Conservation (phyloP, 495 filamentous ascomycete species). For the Talaromyces stipitatus region DNA sequence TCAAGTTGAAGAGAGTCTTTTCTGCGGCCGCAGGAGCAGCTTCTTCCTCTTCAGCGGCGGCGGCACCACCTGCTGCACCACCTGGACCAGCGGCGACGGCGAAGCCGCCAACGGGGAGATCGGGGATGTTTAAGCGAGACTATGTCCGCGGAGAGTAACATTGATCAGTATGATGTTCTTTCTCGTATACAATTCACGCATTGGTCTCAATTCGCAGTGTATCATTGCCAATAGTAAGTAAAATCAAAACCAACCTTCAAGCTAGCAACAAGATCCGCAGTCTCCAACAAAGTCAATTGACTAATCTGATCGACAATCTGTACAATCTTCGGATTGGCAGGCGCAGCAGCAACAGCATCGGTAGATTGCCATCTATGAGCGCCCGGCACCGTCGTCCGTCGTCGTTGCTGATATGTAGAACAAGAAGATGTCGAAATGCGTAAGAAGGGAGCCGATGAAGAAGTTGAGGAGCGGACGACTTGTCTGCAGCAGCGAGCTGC, state of each 20-base stretch:
- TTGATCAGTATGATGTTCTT: neutral
- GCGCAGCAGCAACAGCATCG: slow-evolving; percentile 55
- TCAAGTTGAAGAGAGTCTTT: slow-evolving; percentile 96
- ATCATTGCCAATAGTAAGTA: neutral
- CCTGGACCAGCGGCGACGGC: slow-evolving; percentile 53
- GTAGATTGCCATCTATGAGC: slow-evolving; percentile 42
- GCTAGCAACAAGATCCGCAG: slow-evolving; percentile 84
- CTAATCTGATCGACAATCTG: slow-evolving; percentile 97
- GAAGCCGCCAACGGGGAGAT: slow-evolving; percentile 87
- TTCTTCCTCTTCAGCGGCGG: slow-evolving; percentile 74
- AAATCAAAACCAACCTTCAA: slow-evolving; percentile 61
- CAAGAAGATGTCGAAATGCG: slow-evolving; percentile 31
- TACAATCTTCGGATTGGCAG: slow-evolving; percentile 75
- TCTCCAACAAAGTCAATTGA: slow-evolving; percentile 94
- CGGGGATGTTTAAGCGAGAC: slow-evolving; percentile 95
- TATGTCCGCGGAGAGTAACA: slow-evolving; percentile 30
- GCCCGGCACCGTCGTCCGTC: slow-evolving; percentile 22
- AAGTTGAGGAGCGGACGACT: slow-evolving; percentile 30
- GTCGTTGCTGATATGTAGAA: slow-evolving; percentile 29
- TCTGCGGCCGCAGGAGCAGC: slow-evolving; percentile 72
- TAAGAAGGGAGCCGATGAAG: slow-evolving; percentile 17
- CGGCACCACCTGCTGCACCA: slow-evolving; percentile 52
- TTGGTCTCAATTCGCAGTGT: neutral
- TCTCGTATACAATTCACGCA: neutral
- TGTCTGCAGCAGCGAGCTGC: slow-evolving; percentile 42